A percentile compares a stretch with the other conserved stretches of the same genome.
Evolutionary conservation across 768 basidiomycete species (phyloP).

Genomic region (Boletus patriciae): DNA sequence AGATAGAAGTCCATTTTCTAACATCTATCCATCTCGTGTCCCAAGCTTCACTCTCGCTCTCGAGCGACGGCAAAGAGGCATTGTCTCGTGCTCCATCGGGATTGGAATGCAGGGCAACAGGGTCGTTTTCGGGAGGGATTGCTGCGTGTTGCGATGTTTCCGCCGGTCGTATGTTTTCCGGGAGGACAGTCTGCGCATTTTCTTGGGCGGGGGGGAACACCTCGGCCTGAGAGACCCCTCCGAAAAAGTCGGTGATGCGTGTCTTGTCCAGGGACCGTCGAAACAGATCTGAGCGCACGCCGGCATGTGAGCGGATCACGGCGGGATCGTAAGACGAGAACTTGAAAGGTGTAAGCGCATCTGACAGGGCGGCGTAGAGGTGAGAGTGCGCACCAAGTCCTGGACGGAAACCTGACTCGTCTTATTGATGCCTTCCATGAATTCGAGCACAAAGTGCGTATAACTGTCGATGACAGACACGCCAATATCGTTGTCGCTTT

Average conservation of each 20-base stretch:
- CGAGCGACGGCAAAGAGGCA: not conserved
- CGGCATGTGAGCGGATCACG: slow-evolving; percentile 80
- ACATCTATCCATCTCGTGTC: slow-evolving; percentile 23
- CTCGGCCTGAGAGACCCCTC: slow-evolving; percentile 85
- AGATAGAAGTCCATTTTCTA: slow-evolving; percentile 32
- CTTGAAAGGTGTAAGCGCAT: slow-evolving; percentile 41
- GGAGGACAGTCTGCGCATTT: not conserved
- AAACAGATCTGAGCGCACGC: slow-evolving; percentile 87
- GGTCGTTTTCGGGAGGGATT: not conserved
- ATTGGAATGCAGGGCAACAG: not conserved
- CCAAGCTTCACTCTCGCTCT: slow-evolving; percentile 9
- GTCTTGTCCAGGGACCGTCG: slow-evolving; percentile 58
- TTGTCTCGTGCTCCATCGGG: not conserved
- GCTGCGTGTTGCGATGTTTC: not conserved
- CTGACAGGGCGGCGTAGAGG: not conserved
- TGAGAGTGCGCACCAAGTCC: slow-evolving; percentile 64
- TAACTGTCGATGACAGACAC: slow-evolving; percentile 94
- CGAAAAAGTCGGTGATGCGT: slow-evolving; percentile 82
- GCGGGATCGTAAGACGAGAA: slow-evolving; percentile 76
- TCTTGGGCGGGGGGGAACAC: slow-evolving; percentile 37
- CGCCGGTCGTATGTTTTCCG: not conserved
- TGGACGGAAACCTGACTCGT: slow-evolving; percentile 78
- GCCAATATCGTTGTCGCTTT: slow-evolving; percentile 91
- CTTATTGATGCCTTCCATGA: slow-evolving; percentile 91
- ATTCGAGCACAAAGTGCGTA: slow-evolving; percentile 89